Percentiles rank a stretch among this genome's conserved stretches.
These are phyloP conservation scores for Saccharomyces jurei DNA, from an alignment of 805 yeast species.

Conservation along the genomic window DNA sequence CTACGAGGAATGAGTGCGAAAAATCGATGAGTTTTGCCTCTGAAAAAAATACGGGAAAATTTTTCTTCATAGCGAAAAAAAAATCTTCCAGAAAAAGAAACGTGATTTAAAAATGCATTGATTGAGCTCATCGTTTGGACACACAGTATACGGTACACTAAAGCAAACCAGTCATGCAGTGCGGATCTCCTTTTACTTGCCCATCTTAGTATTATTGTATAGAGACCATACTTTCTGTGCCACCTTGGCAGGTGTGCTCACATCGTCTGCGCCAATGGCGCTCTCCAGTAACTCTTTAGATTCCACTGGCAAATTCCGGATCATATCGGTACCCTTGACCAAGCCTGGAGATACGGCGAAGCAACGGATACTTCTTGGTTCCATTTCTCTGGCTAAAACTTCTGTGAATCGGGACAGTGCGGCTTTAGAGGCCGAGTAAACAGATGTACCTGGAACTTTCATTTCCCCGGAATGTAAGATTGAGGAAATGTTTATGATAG, in stretches of 20 bases:
- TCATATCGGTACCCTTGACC: constrained; percentile 26
- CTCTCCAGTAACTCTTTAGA: neutral
- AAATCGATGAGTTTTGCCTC: neutral
- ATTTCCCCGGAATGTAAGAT: constrained; percentile 15
- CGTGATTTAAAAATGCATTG: neutral
- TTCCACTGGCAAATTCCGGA: constrained; percentile 1
- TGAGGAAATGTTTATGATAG: constrained; percentile 26
- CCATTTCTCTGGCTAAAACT: constrained; percentile 18
- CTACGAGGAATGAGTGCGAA: neutral
- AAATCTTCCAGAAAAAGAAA: neutral
- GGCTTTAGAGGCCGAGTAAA: constrained; percentile 29
- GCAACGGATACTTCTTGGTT: constrained; percentile 13
- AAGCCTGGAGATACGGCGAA: constrained; percentile 17
- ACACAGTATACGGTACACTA: neutral
- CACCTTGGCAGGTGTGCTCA: constrained; percentile 8
- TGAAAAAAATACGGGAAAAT: neutral
- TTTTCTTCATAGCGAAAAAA: neutral
- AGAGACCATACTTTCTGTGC: constrained; percentile 13
- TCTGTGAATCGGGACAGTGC: constrained; percentile 22
- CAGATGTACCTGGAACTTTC: constrained; percentile 22
- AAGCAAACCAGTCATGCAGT: neutral
- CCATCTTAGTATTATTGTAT: neutral
- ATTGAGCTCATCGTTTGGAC: neutral
- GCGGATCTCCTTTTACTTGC: neutral
- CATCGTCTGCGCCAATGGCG: neutral